Evolutionary conservation across 345 rosid species (phyloP).

Genomic region (Diplotaxis tenuifolia): DNA sequence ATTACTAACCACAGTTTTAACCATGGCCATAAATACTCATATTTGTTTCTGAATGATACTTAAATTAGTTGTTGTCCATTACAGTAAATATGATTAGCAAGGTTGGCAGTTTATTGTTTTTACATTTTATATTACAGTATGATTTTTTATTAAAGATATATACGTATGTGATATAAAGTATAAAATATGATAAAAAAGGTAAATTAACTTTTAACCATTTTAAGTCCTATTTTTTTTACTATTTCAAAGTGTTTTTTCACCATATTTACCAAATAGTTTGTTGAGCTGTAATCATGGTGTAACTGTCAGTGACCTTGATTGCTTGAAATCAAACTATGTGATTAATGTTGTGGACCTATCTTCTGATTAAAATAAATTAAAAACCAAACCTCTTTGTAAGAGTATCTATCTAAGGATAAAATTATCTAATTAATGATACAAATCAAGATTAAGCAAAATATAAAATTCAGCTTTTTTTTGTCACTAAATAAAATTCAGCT

Average conservation of each 20-base stretch:
- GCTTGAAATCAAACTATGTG: slow-evolving; percentile 8
- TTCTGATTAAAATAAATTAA: background rate
- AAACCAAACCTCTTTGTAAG: background rate
- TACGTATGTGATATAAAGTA: background rate
- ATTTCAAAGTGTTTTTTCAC: background rate
- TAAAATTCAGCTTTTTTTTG: background rate
- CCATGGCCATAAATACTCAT: background rate
- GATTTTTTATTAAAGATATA: background rate
- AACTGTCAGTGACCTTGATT: background rate
- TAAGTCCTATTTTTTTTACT: too few relatives aligned
- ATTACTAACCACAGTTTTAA: background rate
- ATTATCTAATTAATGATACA: background rate
- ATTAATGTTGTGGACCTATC: slow-evolving; percentile 22
- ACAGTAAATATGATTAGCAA: background rate
- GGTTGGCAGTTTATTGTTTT: background rate
- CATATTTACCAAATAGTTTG: background rate
- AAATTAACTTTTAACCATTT: background rate
- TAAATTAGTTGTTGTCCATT: background rate
- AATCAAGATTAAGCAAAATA: background rate
- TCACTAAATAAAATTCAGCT: background rate
- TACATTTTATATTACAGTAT: background rate
- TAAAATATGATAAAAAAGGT: background rate
- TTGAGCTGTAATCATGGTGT: background rate
- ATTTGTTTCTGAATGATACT: background rate
- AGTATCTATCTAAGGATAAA: background rate